Base-by-base conservation (phyloP, 2,329 filamentous ascomycete genomes). In the Hypoxylon sp. region DNA sequence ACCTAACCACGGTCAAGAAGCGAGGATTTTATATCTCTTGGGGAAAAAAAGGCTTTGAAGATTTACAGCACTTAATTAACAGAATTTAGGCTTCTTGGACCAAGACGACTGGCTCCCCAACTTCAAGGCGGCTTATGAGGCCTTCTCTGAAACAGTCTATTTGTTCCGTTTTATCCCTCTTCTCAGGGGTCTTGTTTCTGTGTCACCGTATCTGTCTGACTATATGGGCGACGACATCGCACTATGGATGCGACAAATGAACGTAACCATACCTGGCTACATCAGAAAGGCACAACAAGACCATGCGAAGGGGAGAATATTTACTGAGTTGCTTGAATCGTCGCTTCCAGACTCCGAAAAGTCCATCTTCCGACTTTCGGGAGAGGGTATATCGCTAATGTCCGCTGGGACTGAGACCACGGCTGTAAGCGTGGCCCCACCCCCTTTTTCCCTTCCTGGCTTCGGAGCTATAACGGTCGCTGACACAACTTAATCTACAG, bases 391-490 rank as follows among this genome's bases (percentile, higher is more conserved):
- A 55, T 76, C 77, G 7, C 71, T 82, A n/a, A 74, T 81, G 3
- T 74, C 79, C 57, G 81, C 80, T 1, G 82, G 81, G 6, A 82
- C 81, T 2, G 76, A 83, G 64, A 84, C 82, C 3, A 82, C 82
- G 1, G 69, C 74, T 13, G 72, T 73, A 63, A 58, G 25, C 25
- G 7, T 25, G 4, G 20, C 22, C 8, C 25, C 11, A 49, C 13
- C 20, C 46, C 20, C 22, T 2, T 22, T 49, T 25, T n/a, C 25
- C 46, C 46, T 30, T 6, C 13, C 48, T 25, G 11, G 10, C 11
- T 6, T 20, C 6, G n/a, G 10, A 46, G 42, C n/a, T 4, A 10
- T 3, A 11, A 25, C 4, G 20, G 17, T 25, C 22, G 17, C 42
- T 46, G 10, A 46, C 11, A 22, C 5, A 13, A 20, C 42, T 46